Evolutionary conservation across 768 basidiomycete genomes (phyloP), one percentile per base, ranked within the genome.

Genomic region (Lactarius evosmus): DNA sequence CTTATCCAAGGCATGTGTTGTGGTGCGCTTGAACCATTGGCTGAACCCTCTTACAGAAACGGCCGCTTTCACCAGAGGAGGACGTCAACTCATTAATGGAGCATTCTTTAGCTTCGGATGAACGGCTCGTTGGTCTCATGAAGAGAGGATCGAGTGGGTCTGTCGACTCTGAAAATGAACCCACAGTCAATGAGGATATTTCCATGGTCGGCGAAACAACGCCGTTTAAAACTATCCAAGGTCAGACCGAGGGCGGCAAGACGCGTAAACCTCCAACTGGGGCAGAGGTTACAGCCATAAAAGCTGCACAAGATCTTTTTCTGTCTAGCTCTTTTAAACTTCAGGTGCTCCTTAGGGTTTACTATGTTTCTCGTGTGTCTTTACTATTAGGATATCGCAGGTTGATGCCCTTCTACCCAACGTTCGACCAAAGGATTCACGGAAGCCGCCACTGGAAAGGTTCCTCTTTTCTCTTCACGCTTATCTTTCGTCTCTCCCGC

Each of bases 261-360:
- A 40, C 56, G 19, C 79, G 78, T 56, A 83, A 81, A 66, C 83
- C 85, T 4, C 87, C 88, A 17, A 85, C 84, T 19, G 86, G 87
- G 52, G 82, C 84, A 63, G 90, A 94, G 72, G 76, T 94, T 51
- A 79, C 85, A 60, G 75, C 74, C 7, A 86, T 94, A 66, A 88
- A 86, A 70, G 90, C 91, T 66, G 88, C 88, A 17, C 79, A 82
- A 29, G 84, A 91, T 61, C 77, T 93, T 25, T 93, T 85, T 73
- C 81, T 83, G 69, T 94, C 92, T 0, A 87, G 79, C 60, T 83
- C 89, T 2, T 95, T 95, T 79, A 91, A 92, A 69, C 80, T 95
- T 9, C 91, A 95, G 81, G 90, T 89, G 52, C 12, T 77, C 65
- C 41, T 32, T 25, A 33, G 14, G 40, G 16, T 6, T 14, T 36